A percentile compares a stretch with the other conserved stretches of the same genome.
Conservation (phyloP, 345 rosid genomes). For the Eucalyptus tenuipes region DNA sequence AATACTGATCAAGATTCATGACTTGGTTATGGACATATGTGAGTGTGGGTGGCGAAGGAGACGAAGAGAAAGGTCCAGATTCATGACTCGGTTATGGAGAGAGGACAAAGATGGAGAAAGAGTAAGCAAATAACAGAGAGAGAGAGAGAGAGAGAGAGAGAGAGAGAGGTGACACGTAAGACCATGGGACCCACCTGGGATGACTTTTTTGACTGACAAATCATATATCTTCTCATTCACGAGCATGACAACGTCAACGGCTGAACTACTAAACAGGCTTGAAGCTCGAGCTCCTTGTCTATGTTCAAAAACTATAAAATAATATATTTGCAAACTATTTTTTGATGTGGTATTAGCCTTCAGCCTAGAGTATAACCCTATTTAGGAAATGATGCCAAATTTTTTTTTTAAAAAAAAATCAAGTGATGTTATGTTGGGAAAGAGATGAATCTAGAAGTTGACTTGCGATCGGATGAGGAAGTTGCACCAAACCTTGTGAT, state of each 20-base stretch:
- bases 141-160: not conserved
- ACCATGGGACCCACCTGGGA: not conserved
- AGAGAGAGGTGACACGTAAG: not conserved
- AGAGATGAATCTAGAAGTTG: not conserved
- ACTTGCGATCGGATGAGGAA: not conserved
- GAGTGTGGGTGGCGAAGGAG: not conserved
- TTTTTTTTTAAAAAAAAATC: not conserved
- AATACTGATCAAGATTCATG: not conserved
- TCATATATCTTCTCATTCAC: not conserved
- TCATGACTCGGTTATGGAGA: not conserved
- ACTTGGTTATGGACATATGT: not conserved
- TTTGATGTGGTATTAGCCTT: not conserved
- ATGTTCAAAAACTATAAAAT: not conserved
- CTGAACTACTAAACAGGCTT: not conserved
- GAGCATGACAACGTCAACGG: not conserved
- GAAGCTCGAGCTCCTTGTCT: not conserved
- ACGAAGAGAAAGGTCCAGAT: not conserved
- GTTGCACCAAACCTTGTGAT: not conserved
- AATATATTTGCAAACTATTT: not conserved
- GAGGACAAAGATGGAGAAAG: not conserved
- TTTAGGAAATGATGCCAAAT: not conserved
- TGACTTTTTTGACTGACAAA: not conserved
- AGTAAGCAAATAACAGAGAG: not conserved
- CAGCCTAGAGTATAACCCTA: not conserved
- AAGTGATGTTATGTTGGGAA: not conserved